phyloP scores from a whole-genome alignment of 805 yeast species.

The Candida cerambycidarum region DNA sequence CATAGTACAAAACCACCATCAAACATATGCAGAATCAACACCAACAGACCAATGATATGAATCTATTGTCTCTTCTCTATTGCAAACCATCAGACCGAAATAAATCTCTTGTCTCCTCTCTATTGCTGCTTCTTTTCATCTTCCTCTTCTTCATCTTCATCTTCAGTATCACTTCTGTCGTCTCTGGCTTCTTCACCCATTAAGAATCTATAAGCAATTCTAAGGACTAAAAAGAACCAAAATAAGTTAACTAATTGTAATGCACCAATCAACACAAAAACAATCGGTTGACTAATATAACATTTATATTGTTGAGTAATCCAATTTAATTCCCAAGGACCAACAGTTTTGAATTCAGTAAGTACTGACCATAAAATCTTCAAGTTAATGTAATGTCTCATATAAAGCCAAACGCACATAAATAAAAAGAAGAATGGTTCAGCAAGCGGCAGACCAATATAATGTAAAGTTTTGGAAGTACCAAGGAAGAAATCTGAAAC shows the following conservation, averaged over 20 bases:
- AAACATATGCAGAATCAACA: neutral
- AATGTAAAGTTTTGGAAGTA: conserved; percentile 80
- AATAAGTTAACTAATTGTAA: conserved; percentile 83
- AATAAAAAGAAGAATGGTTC: conserved; percentile 71
- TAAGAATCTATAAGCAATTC: conserved; percentile 70
- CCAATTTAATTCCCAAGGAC: conserved; percentile 78
- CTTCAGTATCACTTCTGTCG: conserved; percentile 87
- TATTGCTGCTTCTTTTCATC: conserved; percentile 15
- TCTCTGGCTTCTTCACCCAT: conserved; percentile 60
- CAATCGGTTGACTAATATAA: conserved; percentile 91
- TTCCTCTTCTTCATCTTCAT: conserved; percentile 38
- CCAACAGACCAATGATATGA: too few species aligned
- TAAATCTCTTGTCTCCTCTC: too few species aligned
- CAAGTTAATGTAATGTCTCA: conserved; percentile 84
- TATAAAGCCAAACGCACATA: conserved; percentile 74
- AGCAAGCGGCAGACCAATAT: conserved; percentile 65
- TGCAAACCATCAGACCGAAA: too few species aligned
- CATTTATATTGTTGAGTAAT: conserved; percentile 93
- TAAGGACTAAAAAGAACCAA: conserved; percentile 81
- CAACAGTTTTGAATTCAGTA: conserved; percentile 85
- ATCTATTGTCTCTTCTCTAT: too few species aligned
- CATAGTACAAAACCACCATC: neutral
- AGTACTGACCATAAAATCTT: conserved; percentile 79
- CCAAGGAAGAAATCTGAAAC: conserved; percentile 88
- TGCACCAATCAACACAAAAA: conserved; percentile 72